These are phyloP conservation scores for Vanrija sp. DNA, from an alignment of 1,284 basidiomycete genomes.

Conservation along the genomic window DNA sequence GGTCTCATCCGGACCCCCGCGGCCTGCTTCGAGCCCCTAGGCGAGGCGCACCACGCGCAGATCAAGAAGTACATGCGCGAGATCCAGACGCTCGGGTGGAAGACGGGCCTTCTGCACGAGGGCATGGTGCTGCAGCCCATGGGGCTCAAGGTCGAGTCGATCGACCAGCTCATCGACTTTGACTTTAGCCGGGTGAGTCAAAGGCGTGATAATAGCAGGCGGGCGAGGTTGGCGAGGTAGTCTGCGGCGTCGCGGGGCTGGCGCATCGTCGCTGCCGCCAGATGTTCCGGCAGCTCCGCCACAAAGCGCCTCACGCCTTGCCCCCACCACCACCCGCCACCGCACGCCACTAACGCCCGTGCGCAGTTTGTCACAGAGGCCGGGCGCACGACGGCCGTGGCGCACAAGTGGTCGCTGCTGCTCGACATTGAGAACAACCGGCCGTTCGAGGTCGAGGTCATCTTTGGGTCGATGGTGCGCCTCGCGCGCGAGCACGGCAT, in stretches of 20 bases:
- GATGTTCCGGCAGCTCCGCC: too few species aligned
- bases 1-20: constrained; percentile 36
- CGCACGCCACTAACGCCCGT: too few species aligned
- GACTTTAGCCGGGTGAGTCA: constrained; percentile 11
- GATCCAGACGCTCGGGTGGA: constrained; percentile 35
- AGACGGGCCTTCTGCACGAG: constrained; percentile 34
- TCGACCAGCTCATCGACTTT: constrained; percentile 13
- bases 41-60: constrained; percentile 19
- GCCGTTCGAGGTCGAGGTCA: constrained; percentile 48
- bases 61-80: constrained; percentile 39
- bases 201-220: too few species aligned
- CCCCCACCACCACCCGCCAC: too few species aligned
- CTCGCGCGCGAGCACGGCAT: constrained; percentile 30
- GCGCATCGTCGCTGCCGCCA: too few species aligned
- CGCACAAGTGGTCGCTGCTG: constrained; percentile 42
- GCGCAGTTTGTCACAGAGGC: too few species aligned
- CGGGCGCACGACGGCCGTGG: background rate
- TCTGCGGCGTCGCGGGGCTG: too few species aligned
- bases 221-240: too few species aligned
- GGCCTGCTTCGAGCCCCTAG: constrained; percentile 24
- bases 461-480: constrained; percentile 37
- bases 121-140: constrained; percentile 32
- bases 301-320: too few species aligned
- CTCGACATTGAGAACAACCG: constrained; percentile 42
- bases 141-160: constrained; percentile 16